Conservation (phyloP, 108 stramenopile species). For the Pinguiococcus pyrenoidosus region DNA sequence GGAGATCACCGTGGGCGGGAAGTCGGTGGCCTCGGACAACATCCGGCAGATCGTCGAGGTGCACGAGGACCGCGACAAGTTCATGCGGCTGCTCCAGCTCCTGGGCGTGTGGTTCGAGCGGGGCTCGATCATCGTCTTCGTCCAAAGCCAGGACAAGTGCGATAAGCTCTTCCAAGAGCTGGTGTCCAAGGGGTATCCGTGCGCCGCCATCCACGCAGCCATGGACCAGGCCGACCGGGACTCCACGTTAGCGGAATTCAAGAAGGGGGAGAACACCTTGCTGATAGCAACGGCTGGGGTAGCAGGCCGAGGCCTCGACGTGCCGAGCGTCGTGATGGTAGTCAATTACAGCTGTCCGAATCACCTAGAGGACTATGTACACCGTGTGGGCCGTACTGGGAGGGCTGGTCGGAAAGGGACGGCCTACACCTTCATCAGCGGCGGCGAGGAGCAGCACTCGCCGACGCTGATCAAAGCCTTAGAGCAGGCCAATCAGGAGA, state of each 20-base stretch:
- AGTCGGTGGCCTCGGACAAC: constrained; percentile 78
- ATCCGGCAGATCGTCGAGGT: constrained; percentile 65
- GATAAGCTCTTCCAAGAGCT: constrained; percentile 84
- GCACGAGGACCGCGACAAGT: constrained; percentile 86
- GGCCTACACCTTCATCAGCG: constrained; percentile 87
- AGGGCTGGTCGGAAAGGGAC: constrained; percentile 81
- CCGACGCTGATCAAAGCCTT: constrained; percentile 80
- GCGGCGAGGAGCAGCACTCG: constrained; percentile 81
- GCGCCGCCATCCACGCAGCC: constrained; percentile 88
- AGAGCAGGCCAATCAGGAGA: constrained; percentile 67
- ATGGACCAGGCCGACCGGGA: constrained; percentile 98
- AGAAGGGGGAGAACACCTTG: constrained; percentile 64
- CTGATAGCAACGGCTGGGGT: constrained; percentile 79
- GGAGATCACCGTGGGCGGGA: constrained; percentile 85
- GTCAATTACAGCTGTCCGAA: constrained; percentile 95
- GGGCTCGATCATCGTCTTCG: constrained; percentile 91
- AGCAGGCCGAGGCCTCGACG: constrained; percentile 90
- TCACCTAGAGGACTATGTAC: constrained; percentile 96
- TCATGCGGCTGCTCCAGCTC: constrained; percentile 82
- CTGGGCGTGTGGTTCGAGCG: constrained; percentile 84
- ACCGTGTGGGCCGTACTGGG: constrained; percentile 93
- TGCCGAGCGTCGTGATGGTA: constrained; percentile 58
- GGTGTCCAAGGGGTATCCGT: constrained; percentile 74
- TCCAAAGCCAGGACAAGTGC: constrained; percentile 82
- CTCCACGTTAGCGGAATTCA: constrained; percentile 94